Conservation (phyloP, 169 alveolate species). For the Theileria annulata region DNA sequence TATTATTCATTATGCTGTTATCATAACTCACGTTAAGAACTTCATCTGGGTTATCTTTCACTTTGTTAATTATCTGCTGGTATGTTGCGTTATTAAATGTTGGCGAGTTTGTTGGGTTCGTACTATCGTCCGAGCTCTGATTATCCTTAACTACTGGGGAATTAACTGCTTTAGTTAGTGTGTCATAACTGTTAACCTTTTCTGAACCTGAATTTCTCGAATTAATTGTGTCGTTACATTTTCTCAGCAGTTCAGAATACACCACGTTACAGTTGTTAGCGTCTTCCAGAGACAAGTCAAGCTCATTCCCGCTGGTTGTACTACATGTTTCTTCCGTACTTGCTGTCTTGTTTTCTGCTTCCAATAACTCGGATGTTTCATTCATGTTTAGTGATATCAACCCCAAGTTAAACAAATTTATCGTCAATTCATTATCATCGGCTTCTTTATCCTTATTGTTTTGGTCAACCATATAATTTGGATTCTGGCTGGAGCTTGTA, state of each 20-base stretch:
- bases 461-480: not conserved
- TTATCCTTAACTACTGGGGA: not conserved
- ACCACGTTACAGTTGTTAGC: not conserved
- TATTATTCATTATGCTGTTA: not conserved
- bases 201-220: not conserved
- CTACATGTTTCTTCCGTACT: not conserved
- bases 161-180: not conserved
- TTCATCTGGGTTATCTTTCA: not conserved
- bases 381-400: not conserved
- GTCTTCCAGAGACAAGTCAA: not conserved
- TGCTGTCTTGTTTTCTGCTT: not conserved
- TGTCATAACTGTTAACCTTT: not conserved
- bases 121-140: not conserved
- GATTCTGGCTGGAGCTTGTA: not conserved
- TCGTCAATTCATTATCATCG: not conserved
- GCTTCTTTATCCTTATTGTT: not conserved
- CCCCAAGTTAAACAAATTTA: conserved; percentile 5
- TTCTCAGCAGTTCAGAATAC: not conserved
- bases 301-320: not conserved
- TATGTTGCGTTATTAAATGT: not conserved
- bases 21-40: not conserved
- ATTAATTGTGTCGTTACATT: not conserved
- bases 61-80: not conserved
- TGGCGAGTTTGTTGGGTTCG: not conserved
- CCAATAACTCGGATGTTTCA: not conserved